phyloP scores from a whole-genome alignment of 345 rosid species.

The Eucalyptus sideroxylon region DNA sequence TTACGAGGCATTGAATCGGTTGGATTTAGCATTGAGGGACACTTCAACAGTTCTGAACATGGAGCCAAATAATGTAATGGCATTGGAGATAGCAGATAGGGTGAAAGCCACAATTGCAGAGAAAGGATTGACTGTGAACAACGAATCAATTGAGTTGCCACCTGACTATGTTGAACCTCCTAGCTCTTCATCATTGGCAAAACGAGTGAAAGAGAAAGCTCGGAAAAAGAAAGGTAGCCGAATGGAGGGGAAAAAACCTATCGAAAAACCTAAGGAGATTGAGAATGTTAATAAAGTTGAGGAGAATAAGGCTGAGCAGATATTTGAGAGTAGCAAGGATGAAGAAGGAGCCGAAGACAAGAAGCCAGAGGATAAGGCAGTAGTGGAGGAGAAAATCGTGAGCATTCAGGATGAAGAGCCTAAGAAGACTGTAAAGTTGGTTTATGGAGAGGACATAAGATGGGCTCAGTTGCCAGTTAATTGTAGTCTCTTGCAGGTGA shows the following conservation, averaged over 20 bases:
- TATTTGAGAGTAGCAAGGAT: constrained; percentile 6
- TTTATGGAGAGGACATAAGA: constrained; percentile 73
- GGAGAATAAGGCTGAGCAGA: constrained; percentile 7
- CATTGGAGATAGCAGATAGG: constrained; percentile 63
- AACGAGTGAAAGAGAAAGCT: constrained; percentile 25
- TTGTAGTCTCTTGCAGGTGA: constrained; percentile 60
- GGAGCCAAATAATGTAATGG: constrained; percentile 72
- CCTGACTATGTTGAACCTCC: constrained; percentile 65
- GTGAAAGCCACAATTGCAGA: constrained; percentile 38
- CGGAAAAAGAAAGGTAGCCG: constrained; percentile 24
- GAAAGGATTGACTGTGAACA: constrained; percentile 53
- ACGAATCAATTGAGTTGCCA: constrained; percentile 54
- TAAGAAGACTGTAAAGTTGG: constrained; percentile 55
- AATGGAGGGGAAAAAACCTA: constrained; percentile 11
- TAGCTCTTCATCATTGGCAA: constrained; percentile 5
- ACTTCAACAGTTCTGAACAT: constrained; percentile 42
- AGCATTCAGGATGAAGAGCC: constrained; percentile 14
- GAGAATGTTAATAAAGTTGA: constrained; percentile 3
- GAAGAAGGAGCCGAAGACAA: constrained; percentile 17
- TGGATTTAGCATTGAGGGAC: constrained; percentile 72
- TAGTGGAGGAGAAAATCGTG: constrained; percentile 41
- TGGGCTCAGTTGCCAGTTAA: constrained; percentile 55
- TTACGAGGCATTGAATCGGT: constrained; percentile 73
- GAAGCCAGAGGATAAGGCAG: constrained; percentile 41
- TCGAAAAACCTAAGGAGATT: constrained; percentile 5